Evolutionary conservation across 2,329 filamentous ascomycete species (phyloP).

Genomic region (Rhynchosporium secalis): DNA sequence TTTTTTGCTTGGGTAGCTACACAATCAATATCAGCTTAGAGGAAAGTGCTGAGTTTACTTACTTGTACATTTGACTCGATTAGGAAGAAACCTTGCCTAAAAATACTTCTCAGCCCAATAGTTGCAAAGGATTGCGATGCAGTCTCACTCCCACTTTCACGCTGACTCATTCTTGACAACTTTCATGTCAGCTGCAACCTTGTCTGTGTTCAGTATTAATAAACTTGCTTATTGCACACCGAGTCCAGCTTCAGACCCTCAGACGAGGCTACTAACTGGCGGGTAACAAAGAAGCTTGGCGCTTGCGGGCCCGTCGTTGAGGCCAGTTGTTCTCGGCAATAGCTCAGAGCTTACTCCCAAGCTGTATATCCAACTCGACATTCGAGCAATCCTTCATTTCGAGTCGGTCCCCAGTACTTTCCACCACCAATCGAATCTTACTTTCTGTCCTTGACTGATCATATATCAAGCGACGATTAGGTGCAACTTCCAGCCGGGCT

Average conservation of each 20-base stretch:
- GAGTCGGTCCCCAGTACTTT: neutral
- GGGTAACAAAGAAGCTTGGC: conserved; percentile 11
- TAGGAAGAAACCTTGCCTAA: neutral
- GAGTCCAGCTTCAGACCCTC: neutral
- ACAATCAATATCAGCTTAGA: no score
- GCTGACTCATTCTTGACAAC: neutral
- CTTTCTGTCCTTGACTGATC: conserved; percentile 9
- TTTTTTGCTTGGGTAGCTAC: no score
- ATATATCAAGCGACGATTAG: conserved; percentile 27
- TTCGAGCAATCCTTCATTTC: neutral
- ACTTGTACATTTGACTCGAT: neutral
- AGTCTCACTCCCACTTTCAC: conserved; percentile 8
- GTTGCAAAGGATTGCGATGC: neutral
- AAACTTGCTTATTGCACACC: neutral
- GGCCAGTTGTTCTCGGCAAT: conserved; percentile 19
- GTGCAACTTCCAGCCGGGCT: conserved; percentile 36
- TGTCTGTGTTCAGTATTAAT: conserved; percentile 9
- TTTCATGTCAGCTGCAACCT: neutral
- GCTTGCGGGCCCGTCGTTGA: conserved; percentile 1
- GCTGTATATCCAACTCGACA: conserved; percentile 13
- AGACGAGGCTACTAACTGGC: no score
- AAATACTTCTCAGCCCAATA: neutral
- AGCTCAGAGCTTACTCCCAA: conserved; percentile 15
- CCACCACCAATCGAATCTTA: conserved; percentile 1
- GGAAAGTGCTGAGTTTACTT: no score